Base-by-base conservation (phyloP, 345 rosid species). In the Rhizophora apiculata region DNA sequence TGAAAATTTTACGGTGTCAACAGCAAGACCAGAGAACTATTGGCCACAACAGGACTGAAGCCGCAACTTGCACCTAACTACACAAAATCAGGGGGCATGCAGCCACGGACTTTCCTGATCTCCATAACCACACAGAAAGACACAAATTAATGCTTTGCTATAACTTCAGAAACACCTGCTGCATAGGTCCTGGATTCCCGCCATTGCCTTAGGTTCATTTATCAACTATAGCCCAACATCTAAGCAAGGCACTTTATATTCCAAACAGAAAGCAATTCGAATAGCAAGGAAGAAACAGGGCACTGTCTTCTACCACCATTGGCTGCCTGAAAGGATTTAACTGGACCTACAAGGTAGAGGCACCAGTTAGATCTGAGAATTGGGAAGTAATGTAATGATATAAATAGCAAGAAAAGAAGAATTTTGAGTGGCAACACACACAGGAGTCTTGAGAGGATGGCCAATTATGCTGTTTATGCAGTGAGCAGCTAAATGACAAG, bases 271-370 rank as follows among this genome's bases (percentile, higher is more conserved):
- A 89, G 82, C 97, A 95, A 77, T 91, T 95, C 60, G 97, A 89
- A 78, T 86, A 95, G 86, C 96, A 92, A 63, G 98, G 98, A 58
- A 95, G 85, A 74, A 81, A 72, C 60, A 95, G 65, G 20, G 92
- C 76, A 67, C 76, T 77, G 39, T 86, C 93, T 80, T 89, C 96
- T 52, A 90, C 97, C 55, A 46, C 87, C 87, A 95, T 68, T 29
- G 99, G 99, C 86, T 95, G 96, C 85, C 98, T 87, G 67, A 95
- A 95, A 34, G 99, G 98, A 78, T 92, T 95, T 71, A 92, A 73
- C 53, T 80, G 86, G 69, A 92, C 82, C 99, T 94, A 80, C 86
- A 66, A 73, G 59, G 32, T 66, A 74, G 22, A 71, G 51, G 64
- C 58, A 63, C 53, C 59, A 58, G 54, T 62, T 51, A 46, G 49